Base-by-base conservation (phyloP, 2,329 filamentous ascomycete species). In the Colletotrichum sp. region DNA sequence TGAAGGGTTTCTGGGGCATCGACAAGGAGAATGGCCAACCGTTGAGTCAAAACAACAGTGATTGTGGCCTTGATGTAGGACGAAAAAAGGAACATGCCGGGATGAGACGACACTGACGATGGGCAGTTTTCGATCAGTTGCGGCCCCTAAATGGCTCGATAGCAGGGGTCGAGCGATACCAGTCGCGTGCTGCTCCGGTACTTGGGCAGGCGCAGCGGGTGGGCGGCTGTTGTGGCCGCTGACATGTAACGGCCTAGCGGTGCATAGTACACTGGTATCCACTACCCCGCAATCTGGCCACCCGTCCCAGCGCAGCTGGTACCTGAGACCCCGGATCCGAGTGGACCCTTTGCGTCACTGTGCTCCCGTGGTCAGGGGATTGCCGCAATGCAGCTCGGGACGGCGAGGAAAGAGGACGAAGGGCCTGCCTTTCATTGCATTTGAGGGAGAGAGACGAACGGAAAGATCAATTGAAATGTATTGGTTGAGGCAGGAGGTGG, bases 251-350 rank as follows among this genome's bases (percentile, higher is more conserved):
- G 55, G 39, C 60, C 69, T 76, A 78, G 75, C 71, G 75, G 18
- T 59, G 44, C 32, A 13, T 69, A 39, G 77, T 78, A 77, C 52
- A 55, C 52, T 55, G 36, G 75, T 78, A 78, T 62, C 77, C 77
- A 78, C 77, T 76, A 78, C 77, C 77, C 77, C 77, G 75, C 77
- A 78, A 72, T 77, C 69, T 77, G 68, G 69, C 77, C 75, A 76
- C 65, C 44, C 59, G 68, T 44, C 52, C 64, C 69, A 68, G 72
- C 49, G 18, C 59, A 59, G 64, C 76, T 74, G 49, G 77, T 78
- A 78, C 76, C 77, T 72, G 71, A 73, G 69, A 78, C 77, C 77
- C 77, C 76, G 71, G 76, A 78, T 78, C 68, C 55, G 70, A 70
- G 74, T 76, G 76, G 76, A 62, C 36, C 55, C 62, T 69, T 66